Base-by-base conservation (phyloP, 345 rosid species). In the Tarenaya hassleriana region DNA sequence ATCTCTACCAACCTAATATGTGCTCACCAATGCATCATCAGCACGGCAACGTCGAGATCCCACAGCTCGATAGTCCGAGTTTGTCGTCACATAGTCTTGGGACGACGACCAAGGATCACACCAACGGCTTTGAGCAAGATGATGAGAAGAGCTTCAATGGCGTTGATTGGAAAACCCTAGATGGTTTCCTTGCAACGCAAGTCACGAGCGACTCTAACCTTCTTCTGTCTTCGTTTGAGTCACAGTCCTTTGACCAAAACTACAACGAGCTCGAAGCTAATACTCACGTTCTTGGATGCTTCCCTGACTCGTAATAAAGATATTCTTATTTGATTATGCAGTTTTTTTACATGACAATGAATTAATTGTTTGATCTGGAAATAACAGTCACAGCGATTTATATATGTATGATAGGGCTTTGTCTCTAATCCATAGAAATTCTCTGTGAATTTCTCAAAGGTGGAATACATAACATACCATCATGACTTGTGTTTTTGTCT, bases 141-240 rank as follows among this genome's bases (percentile, higher is more conserved):
- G 83, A 77, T 24, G 67, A 55, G 13, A 67, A 67, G 58, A 68
- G 50, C 52, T 51, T 55, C 45, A 71, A 74, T 6, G 67, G 49
- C 40, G 69, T 76, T 29, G 89, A 83, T 32, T 87, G 94, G 90
- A 82, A 77, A 54, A 75, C 55, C 58, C 52, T 88, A 63, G 94
- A 84, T 54, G 63, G 33, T 49, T 70, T 84, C 37, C 71, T 81
- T 48, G 74, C 64, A 10, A 60, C 78, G 21, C 86, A 74, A 66
- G 64, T 47, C 31, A 69, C 52, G 62, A 44, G 55, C 39, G 61
- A 41, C n/a, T 37, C 29, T 2, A 52, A 21, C 58, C 55, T 33
- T 4, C 54, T 66, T 1, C 33, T 59, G 50, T 46, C 65, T 59
- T 47, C 70, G 47, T 66, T 47, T 15, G 61, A 59, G 41, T 40